Conservation (phyloP, 768 basidiomycete species). For the Fistulinella prunicolor region DNA sequence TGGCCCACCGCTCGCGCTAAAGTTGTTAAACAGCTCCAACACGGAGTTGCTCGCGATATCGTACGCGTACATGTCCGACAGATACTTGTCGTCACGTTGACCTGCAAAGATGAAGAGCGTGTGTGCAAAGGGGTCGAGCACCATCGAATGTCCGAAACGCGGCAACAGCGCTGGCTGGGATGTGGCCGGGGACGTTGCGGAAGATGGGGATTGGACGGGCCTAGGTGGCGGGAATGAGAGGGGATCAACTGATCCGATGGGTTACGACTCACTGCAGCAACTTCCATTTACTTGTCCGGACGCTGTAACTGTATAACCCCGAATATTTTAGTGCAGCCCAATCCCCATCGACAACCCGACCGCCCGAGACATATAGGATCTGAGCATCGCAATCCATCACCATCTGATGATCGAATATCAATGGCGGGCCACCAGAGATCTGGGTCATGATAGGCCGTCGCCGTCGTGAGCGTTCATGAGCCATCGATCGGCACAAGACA, state of each 20-base stretch:
- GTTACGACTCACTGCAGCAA: conserved; percentile 53
- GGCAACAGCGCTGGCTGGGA: conserved; percentile 48
- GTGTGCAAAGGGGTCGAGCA: conserved; percentile 57
- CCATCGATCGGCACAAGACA: not conserved
- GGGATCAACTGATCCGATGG: not conserved
- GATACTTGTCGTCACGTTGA: conserved; percentile 60
- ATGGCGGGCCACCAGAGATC: conserved; percentile 65
- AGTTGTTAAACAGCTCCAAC: conserved; percentile 62
- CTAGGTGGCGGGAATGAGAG: conserved; percentile 10
- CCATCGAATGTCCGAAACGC: conserved; percentile 80
- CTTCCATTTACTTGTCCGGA: conserved; percentile 64
- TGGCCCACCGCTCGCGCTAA: conserved; percentile 59
- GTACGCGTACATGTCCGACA: conserved; percentile 76
- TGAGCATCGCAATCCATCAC: conserved; percentile 69
- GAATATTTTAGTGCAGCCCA: conserved; percentile 61
- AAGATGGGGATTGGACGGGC: conserved; percentile 16
- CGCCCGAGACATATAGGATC: conserved; percentile 74
- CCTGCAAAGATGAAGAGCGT: conserved; percentile 74
- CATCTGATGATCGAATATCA: conserved; percentile 82
- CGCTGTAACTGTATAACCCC: conserved; percentile 70
- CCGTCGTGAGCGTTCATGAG: not conserved
- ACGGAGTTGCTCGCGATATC: conserved; percentile 56
- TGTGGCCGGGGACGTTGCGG: conserved; percentile 17
- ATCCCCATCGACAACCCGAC: conserved; percentile 66
- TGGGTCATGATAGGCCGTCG: conserved; percentile 29